A percentile compares a stretch with the other conserved stretches of the same genome.
Evolutionary conservation across 1,284 basidiomycete species (phyloP).

Genomic region (Lentinula novae-zelandiae): DNA sequence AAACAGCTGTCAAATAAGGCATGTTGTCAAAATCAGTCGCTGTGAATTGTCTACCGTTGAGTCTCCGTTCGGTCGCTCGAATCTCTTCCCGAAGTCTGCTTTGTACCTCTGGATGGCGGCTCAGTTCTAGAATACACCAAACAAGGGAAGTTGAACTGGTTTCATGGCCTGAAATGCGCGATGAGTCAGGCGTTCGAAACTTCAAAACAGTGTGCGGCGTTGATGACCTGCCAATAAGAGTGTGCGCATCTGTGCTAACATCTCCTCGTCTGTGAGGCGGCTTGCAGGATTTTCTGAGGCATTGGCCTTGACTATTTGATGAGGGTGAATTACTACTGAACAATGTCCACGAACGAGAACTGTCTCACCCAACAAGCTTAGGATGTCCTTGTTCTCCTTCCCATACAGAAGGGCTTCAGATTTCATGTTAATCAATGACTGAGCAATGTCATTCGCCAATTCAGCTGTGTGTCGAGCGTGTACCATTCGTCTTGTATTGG

Average conservation of each 20-base stretch:
- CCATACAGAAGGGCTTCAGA: slow-evolving; percentile 36
- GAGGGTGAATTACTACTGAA: background rate
- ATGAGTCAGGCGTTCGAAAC: background rate
- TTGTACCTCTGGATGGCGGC: slow-evolving; percentile 34
- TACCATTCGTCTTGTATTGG: slow-evolving; percentile 32
- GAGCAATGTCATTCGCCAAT: slow-evolving; percentile 36
- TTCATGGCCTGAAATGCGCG: slow-evolving; percentile 1
- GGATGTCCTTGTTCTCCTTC: slow-evolving; percentile 23
- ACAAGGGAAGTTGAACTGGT: slow-evolving; percentile 24
- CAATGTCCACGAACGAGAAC: background rate
- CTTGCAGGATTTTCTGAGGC: slow-evolving; percentile 34
- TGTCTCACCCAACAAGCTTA: slow-evolving; percentile 16
- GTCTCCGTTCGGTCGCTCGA: slow-evolving; percentile 30
- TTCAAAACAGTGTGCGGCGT: too few species aligned
- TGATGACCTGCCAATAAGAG: slow-evolving; percentile 15
- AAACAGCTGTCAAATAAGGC: slow-evolving; percentile 39
- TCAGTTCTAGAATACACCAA: slow-evolving; percentile 41
- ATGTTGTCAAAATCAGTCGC: slow-evolving; percentile 40
- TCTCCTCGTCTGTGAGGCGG: slow-evolving; percentile 38
- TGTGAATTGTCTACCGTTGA: slow-evolving; percentile 35
- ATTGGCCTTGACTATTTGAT: slow-evolving; percentile 32
- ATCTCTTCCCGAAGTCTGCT: slow-evolving; percentile 36
- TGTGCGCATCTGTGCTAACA: slow-evolving; percentile 39
- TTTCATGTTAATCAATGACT: slow-evolving; percentile 37
- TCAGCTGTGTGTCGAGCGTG: slow-evolving; percentile 39